A percentile compares a stretch with the other conserved stretches of the same genome.
Evolutionary conservation across 805 yeast species (phyloP).

Genomic region (Candida rishiriensis): DNA sequence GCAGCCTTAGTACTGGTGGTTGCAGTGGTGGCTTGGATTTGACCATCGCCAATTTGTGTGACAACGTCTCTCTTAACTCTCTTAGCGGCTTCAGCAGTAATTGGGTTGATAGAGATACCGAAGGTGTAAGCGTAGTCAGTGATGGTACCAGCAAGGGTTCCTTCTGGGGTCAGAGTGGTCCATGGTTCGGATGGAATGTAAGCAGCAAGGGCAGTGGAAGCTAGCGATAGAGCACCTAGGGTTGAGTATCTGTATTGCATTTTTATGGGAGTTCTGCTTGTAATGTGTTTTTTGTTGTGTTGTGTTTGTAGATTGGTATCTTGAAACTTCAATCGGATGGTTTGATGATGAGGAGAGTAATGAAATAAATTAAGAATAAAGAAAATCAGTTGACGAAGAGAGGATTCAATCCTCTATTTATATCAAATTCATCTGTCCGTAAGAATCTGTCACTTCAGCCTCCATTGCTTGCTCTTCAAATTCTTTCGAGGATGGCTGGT

Average conservation of each 20-base stretch:
- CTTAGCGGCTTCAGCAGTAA: constrained; percentile 25
- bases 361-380: no score
- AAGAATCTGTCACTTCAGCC: no score
- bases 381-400: no score
- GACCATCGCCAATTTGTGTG: constrained; percentile 52
- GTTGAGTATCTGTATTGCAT: constrained; percentile 23
- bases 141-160: constrained; percentile 45
- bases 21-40: constrained; percentile 45
- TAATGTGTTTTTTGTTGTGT: neutral
- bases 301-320: no score
- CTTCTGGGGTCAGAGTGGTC: constrained; percentile 66
- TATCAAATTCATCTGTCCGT: no score
- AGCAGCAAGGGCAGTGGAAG: constrained; percentile 50
- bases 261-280: constrained; percentile 7
- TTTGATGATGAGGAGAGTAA: no score
- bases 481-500: no score
- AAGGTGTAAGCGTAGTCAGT: constrained; percentile 57
- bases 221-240: constrained; percentile 37
- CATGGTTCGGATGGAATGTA: constrained; percentile 64
- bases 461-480: no score
- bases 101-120: constrained; percentile 67
- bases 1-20: constrained; percentile 34
- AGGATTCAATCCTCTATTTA: no score
- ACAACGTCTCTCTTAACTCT: constrained; percentile 30
- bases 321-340: no score